Percentiles rank a stretch among this genome's conserved stretches.
phyloP scores from a whole-genome alignment of 768 basidiomycete species.

The Lepiota subincarnata region DNA sequence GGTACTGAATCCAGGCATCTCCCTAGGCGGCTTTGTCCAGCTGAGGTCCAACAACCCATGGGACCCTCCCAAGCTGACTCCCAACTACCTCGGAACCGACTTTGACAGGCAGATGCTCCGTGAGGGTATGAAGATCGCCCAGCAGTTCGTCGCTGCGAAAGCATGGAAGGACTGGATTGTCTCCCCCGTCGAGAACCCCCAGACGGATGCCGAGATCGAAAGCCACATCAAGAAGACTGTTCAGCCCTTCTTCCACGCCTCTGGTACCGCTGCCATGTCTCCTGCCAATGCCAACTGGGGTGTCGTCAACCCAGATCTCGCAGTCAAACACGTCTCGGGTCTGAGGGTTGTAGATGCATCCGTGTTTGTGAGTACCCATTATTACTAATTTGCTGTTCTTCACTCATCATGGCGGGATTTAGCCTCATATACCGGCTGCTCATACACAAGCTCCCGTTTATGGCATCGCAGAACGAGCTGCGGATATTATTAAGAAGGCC shows the following conservation, averaged over 20 bases:
- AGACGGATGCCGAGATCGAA: conserved; percentile 22
- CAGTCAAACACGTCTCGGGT: conserved; percentile 28
- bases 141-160: conserved; percentile 14
- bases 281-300: conserved; percentile 18
- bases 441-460: conserved; percentile 1
- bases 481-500: not conserved
- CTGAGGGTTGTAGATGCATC: conserved; percentile 35
- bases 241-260: conserved; percentile 24
- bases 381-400: not conserved
- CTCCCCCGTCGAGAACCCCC: conserved; percentile 9
- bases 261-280: conserved; percentile 27
- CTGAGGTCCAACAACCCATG: conserved; percentile 19
- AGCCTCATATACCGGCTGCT: not conserved
- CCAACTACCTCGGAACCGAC: conserved; percentile 14
- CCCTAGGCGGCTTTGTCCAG: conserved; percentile 18
- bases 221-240: conserved; percentile 17
- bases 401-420: too few species aligned
- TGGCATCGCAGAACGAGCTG: not conserved
- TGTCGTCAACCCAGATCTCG: conserved; percentile 19
- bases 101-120: conserved; percentile 19
- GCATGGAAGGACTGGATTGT: conserved; percentile 19
- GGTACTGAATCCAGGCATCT: not conserved
- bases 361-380: conserved; percentile 23
- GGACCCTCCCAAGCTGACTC: conserved; percentile 19
- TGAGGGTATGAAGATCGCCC: conserved; percentile 15